phyloP scores from a whole-genome alignment of 2,329 filamentous ascomycete species.

The Pestalotiopsis sp. region DNA sequence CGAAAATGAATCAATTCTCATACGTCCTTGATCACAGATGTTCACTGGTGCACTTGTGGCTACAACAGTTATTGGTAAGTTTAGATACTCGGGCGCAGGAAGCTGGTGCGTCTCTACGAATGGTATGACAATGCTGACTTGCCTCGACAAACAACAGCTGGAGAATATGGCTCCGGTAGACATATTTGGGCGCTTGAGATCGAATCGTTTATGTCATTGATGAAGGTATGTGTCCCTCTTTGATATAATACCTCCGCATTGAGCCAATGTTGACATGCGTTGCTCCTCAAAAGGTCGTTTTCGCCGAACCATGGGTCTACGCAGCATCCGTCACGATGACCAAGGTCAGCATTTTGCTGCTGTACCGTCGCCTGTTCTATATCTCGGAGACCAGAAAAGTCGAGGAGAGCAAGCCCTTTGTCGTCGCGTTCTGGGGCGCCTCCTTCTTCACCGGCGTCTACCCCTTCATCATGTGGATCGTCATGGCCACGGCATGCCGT shows the following conservation, averaged over 20 bases:
- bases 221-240: conserved; percentile 18
- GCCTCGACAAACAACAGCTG: conserved; percentile 9
- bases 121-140: background rate
- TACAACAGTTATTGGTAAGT: conserved; percentile 17
- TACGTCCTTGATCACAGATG: background rate
- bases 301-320: conserved; percentile 32
- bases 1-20: background rate
- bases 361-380: conserved; percentile 34
- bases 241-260: background rate
- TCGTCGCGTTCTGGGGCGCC: conserved; percentile 22
- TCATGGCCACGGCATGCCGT: conserved; percentile 22
- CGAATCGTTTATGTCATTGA: conserved; percentile 17
- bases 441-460: conserved; percentile 26
- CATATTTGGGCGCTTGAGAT: conserved; percentile 22
- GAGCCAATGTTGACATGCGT: background rate
- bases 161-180: conserved; percentile 21
- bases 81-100: background rate
- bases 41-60: conserved; percentile 16
- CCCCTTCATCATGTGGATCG: conserved; percentile 24
- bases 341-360: conserved; percentile 32
- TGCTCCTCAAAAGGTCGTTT: conserved; percentile 24
- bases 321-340: conserved; percentile 29
- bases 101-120: background rate
- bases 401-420: conserved; percentile 17
- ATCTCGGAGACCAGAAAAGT: conserved; percentile 17